phyloP scores from a whole-genome alignment of 805 yeast species.

The Teunomyces stri region DNA sequence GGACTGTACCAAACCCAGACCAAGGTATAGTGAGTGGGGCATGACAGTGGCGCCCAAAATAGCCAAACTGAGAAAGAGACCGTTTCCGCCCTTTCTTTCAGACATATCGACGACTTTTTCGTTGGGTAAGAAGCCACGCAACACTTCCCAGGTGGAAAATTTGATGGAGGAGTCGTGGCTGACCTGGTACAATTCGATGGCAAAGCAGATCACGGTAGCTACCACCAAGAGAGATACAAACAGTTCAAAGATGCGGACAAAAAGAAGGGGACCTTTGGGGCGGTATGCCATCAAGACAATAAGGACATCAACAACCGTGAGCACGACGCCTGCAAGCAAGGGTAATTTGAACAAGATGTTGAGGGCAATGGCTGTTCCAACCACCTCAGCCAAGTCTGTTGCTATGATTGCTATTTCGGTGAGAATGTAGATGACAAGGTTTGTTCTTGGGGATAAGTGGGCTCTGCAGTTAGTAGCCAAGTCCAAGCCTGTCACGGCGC shows the following conservation, averaged over 20 bases:
- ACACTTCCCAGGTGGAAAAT: slow-evolving; percentile 49
- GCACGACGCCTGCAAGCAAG: slow-evolving; percentile 73
- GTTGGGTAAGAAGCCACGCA: slow-evolving; percentile 63
- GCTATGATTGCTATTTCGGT: slow-evolving; percentile 93
- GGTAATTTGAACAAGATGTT: slow-evolving; percentile 83
- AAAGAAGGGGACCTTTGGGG: slow-evolving; percentile 76
- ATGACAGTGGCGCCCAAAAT: slow-evolving; percentile 92
- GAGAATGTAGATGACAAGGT: slow-evolving; percentile 62
- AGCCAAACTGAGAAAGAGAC: slow-evolving; percentile 75
- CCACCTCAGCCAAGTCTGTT: slow-evolving; percentile 94
- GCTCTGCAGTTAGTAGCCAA: slow-evolving; percentile 82
- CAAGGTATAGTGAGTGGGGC: slow-evolving; percentile 87
- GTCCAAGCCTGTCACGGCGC: slow-evolving; percentile 92
- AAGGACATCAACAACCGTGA: slow-evolving; percentile 84
- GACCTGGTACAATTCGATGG: slow-evolving; percentile 71
- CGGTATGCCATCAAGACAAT: slow-evolving; percentile 84
- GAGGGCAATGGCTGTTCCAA: slow-evolving; percentile 94
- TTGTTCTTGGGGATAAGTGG: slow-evolving; percentile 63
- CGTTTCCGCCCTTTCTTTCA: slow-evolving; percentile 37
- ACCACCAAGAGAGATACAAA: slow-evolving; percentile 75
- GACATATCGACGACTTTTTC: slow-evolving; percentile 32
- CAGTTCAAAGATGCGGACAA: slow-evolving; percentile 77
- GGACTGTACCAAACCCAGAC: slow-evolving; percentile 85
- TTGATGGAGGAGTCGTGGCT: slow-evolving; percentile 46
- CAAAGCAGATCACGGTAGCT: slow-evolving; percentile 83